Base-by-base conservation (phyloP, 192 early-diverging fungal genomes). In the Coemansia sp. region DNA sequence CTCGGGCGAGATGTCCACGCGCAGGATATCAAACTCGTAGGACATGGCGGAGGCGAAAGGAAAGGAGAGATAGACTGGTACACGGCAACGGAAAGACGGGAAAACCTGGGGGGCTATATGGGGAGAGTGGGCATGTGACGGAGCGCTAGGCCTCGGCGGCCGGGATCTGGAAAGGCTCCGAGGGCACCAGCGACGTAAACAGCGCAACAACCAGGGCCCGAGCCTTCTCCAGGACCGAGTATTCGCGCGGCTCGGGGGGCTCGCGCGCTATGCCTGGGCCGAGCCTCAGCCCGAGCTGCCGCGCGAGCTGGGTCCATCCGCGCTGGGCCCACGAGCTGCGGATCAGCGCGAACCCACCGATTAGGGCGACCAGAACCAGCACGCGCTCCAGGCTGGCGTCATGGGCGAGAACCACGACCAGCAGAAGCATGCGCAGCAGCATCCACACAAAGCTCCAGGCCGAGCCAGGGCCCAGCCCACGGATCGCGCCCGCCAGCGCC, bases 1-100 rank as follows among this genome's bases (percentile, higher is more conserved):
- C 11, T 79, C 76, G 4, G 68, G 25, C n/a, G 75, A 53, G 47
- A 84, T 68, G 27, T 56, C 50, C 22, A 82, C 82, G 32, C 78
- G 78, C 44, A 90, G 53, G 42, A 69, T 76, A 55, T 87, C 78
- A 46, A 75, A 87, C 27, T 43, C 59, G 48, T 85, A 80, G 23
- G n/a, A n/a, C n/a, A n/a, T n/a, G n/a, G n/a, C n/a, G n/a, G n/a
- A n/a, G n/a, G n/a, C n/a, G n/a, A n/a, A n/a, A n/a, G n/a, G n/a
- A n/a, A n/a, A n/a, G n/a, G n/a, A n/a, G n/a, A n/a, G n/a, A n/a
- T n/a, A n/a, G n/a, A n/a, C n/a, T n/a, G n/a, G n/a, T n/a, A n/a
- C n/a, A n/a, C n/a, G n/a, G n/a, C n/a, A n/a, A n/a, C n/a, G n/a
- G n/a, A n/a, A n/a, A n/a, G n/a, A n/a, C n/a, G n/a, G n/a, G n/a